Base-by-base conservation (phyloP, 441 rosid genomes). In the Biscutella laevigata region DNA sequence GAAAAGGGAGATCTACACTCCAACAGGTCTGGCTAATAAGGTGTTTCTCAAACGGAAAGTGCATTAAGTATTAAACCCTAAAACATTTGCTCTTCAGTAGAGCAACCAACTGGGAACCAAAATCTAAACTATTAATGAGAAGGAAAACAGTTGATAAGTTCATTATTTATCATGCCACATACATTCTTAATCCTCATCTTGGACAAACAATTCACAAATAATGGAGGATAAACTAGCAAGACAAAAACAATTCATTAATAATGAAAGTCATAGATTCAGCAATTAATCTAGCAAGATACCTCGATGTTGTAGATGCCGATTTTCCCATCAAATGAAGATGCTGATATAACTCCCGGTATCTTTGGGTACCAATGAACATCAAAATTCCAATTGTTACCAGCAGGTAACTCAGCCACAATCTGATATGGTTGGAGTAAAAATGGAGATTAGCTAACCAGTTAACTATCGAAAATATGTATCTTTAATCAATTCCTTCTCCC, bases 251-350 rank as follows among this genome's bases (percentile, higher is more conserved):
- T n/a, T n/a, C n/a, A n/a, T n/a, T n/a, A n/a, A n/a, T n/a, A n/a
- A n/a, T n/a, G n/a, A n/a, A n/a, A n/a, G n/a, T n/a, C n/a, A n/a
- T n/a, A n/a, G n/a, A n/a, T n/a, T n/a, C n/a, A n/a, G n/a, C n/a
- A n/a, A n/a, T n/a, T n/a, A n/a, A n/a, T n/a, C n/a, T n/a, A n/a
- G 37, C 53, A 59, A 49, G 29, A 48, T 71, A 89, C 99, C 99
- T 94, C 99, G 58, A 87, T 80, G 66, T 90, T 94, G 75, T 89
- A 87, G 54, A 94, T 70, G 50, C 95, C 95, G 64, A 94, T 80
- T 75, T 85, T 87, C 35, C 96, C 96, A 70, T 94, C 99, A 85
- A 87, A 94, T 17, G 99, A 89, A 61, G 97, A 94, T 59, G 99
- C 89, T 56, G 97, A 76, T 61, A 94, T 85, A 42, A 94, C 86